Percentiles rank a stretch among this genome's conserved stretches.
These are phyloP conservation scores for Benincasa hispida DNA, from an alignment of 306 rosid species.

Conservation along the genomic window DNA sequence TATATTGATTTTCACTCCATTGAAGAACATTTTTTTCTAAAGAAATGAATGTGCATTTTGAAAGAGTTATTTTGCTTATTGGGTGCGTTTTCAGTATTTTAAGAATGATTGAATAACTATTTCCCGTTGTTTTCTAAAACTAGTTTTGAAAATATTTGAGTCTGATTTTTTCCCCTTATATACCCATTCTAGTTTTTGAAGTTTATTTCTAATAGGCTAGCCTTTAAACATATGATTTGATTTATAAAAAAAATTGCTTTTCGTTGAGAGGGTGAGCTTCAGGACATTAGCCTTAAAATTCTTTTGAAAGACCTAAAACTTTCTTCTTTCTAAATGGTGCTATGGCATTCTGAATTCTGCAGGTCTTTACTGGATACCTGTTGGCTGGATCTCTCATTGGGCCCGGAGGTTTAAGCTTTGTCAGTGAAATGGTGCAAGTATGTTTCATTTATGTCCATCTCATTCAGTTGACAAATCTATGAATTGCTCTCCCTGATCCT, in stretches of 20 bases:
- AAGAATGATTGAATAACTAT: no score
- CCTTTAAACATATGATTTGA: neutral
- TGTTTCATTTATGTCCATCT: constrained; percentile 20
- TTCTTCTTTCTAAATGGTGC: neutral
- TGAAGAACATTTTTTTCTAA: neutral
- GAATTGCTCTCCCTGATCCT: neutral
- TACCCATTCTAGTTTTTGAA: neutral
- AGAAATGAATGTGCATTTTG: neutral
- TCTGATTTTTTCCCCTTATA: neutral
- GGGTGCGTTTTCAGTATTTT: neutral
- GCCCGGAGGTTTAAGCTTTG: constrained; percentile 91
- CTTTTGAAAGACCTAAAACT: neutral
- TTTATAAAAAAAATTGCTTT: neutral
- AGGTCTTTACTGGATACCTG: constrained; percentile 89
- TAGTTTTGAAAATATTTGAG: neutral
- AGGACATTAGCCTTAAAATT: neutral
- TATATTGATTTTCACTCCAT: neutral
- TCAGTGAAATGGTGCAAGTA: constrained; percentile 98
- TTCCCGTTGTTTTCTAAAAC: neutral
- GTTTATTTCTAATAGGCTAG: neutral
- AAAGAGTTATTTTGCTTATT: neutral
- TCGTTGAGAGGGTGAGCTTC: neutral
- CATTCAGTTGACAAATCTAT: neutral
- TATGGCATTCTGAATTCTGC: constrained; percentile 16
- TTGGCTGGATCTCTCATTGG: constrained; percentile 87